These are phyloP conservation scores for Endogone sp. DNA, from an alignment of 192 early-diverging fungal species.

Conservation along the genomic window DNA sequence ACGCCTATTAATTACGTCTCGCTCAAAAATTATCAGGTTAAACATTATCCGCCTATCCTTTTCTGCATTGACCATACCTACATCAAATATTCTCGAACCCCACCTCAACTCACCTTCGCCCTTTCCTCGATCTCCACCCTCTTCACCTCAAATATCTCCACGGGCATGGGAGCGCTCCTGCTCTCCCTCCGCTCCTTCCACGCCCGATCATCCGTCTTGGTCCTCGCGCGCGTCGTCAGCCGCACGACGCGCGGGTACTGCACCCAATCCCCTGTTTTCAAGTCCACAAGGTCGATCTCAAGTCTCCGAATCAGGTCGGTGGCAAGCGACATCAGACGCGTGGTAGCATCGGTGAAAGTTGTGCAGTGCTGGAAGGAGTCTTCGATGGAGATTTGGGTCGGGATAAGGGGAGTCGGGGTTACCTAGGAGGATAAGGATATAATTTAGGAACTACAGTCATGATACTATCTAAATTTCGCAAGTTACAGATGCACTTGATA, in stretches of 20 bases:
- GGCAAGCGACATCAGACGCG: constrained; percentile 11
- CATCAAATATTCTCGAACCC: too few relatives aligned
- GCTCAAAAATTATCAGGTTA: too few relatives aligned
- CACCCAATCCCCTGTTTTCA: constrained; percentile 10
- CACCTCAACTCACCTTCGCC: not conserved
- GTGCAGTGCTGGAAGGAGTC: constrained; percentile 34
- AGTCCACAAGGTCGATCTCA: constrained; percentile 6
- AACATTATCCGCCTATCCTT: too few relatives aligned
- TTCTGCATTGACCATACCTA: too few relatives aligned
- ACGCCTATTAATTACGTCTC: not conserved
- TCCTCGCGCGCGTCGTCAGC: constrained; percentile 15
- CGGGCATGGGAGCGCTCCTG: constrained; percentile 18
- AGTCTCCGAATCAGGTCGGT: constrained; percentile 21
- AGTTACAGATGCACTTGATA: too few relatives aligned
- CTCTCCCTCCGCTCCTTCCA: constrained; percentile 16
- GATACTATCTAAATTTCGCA: too few relatives aligned
- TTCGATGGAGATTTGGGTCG: constrained; percentile 29
- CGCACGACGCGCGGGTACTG: constrained; percentile 20
- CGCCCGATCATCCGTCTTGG: not conserved
- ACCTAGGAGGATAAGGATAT: constrained; percentile 4
- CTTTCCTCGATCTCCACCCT: constrained; percentile 1
- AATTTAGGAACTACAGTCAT: not conserved
- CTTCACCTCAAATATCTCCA: constrained; percentile 18
- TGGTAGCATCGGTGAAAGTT: constrained; percentile 12
- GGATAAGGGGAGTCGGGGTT: constrained; percentile 10